A percentile compares a stretch with the other conserved stretches of the same genome.
These are phyloP conservation scores for Ceratobasidium sp. DNA, from an alignment of 1,284 basidiomycete species.

Conservation along the genomic window DNA sequence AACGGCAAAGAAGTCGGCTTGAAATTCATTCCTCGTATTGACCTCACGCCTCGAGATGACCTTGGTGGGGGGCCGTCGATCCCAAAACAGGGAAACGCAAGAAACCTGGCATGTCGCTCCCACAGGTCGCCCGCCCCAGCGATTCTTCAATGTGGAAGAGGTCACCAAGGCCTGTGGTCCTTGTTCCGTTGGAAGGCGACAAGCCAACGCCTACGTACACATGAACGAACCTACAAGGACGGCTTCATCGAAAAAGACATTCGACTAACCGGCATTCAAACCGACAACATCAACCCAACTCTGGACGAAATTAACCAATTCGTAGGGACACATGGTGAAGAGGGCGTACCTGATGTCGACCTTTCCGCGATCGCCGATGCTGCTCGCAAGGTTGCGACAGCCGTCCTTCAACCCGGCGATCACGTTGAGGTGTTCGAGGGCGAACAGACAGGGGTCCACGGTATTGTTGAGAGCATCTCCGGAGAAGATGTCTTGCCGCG, in stretches of 20 bases:
- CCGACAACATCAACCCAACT: slow-evolving; percentile 95
- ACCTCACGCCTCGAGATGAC: slow-evolving; percentile 91
- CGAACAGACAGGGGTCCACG: slow-evolving; percentile 93
- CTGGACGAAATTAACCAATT: slow-evolving; percentile 97
- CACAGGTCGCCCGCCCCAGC: slow-evolving; percentile 86
- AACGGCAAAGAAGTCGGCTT: slow-evolving; percentile 95
- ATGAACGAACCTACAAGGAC: slow-evolving; percentile 94
- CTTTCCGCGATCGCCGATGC: slow-evolving; percentile 90
- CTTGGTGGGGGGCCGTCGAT: slow-evolving; percentile 65
- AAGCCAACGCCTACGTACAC: slow-evolving; percentile 76
- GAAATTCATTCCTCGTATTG: slow-evolving; percentile 96
- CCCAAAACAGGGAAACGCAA: slow-evolving; percentile 74
- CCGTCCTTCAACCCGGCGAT: slow-evolving; percentile 96
- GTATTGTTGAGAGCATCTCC: slow-evolving; percentile 90
- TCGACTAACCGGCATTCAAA: slow-evolving; percentile 81
- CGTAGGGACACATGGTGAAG: slow-evolving; percentile 71
- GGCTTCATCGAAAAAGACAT: slow-evolving; percentile 98
- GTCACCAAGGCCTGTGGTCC: slow-evolving; percentile 89
- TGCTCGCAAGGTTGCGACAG: slow-evolving; percentile 86
- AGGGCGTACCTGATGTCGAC: slow-evolving; percentile 68
- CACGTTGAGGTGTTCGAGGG: slow-evolving; percentile 98
- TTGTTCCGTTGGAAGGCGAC: slow-evolving; percentile 71
- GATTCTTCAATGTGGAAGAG: slow-evolving; percentile 96
- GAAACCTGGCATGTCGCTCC: slow-evolving; percentile 67
- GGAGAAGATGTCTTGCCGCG: slow-evolving; percentile 91